Percentiles rank a stretch among this genome's conserved stretches.
Conservation (phyloP, 1,284 basidiomycete genomes). For the Trichosporon faecale region DNA sequence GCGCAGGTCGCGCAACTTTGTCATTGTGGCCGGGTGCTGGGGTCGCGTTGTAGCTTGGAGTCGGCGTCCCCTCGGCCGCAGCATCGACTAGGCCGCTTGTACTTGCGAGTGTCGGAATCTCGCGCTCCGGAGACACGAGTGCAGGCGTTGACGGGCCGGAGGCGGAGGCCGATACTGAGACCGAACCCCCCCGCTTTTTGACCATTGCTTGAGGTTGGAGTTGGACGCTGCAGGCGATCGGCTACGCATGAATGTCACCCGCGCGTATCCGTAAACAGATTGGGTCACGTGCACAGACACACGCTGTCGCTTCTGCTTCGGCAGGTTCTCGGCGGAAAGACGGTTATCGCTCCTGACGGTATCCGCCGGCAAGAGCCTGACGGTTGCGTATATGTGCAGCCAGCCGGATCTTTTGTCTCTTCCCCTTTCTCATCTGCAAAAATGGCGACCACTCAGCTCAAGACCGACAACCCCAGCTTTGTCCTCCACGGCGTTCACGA, state of each 20-base stretch:
- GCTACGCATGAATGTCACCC: not conserved
- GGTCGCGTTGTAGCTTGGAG: conserved; percentile 23
- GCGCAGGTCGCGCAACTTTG: conserved; percentile 25
- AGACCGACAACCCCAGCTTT: conserved; percentile 49
- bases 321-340: not conserved
- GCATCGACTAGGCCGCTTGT: not conserved
- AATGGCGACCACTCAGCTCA: conserved; percentile 19
- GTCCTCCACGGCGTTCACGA: conserved; percentile 50
- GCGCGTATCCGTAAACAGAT: not conserved
- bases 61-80: not conserved
- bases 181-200: not conserved
- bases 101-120: not conserved
- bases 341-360: conserved; percentile 5
- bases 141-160: not conserved
- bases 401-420: not conserved
- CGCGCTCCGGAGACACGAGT: not conserved
- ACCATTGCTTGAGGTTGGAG: not conserved
- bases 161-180: not conserved
- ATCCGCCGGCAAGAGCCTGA: not conserved
- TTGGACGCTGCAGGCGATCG: not conserved
- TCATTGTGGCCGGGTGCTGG: conserved; percentile 25
- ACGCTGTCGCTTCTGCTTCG: not conserved
- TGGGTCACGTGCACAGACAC: not conserved
- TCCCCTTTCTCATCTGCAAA: conserved; percentile 4
- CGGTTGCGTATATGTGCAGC: not conserved